These are phyloP conservation scores for Gracilaria domingensis DNA, from an alignment of 23 red algal genomes.

Conservation along the genomic window DNA sequence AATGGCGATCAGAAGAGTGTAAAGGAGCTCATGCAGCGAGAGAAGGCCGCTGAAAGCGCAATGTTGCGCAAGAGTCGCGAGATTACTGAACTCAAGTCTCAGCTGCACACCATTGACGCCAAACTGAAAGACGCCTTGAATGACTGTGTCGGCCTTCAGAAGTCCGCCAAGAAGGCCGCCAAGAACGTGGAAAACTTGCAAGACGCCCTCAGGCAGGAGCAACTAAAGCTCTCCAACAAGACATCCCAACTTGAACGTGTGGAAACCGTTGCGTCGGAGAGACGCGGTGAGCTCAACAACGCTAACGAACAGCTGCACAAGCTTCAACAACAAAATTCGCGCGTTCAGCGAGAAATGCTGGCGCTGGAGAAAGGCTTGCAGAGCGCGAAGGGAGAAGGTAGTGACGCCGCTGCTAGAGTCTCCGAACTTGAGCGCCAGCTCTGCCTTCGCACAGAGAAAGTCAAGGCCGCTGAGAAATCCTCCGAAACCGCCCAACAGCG, in stretches of 20 bases:
- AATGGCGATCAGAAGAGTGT: constrained; percentile 65
- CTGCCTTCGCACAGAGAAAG: constrained; percentile 55
- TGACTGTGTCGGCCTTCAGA: constrained; percentile 58
- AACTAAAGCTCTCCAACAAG: not conserved
- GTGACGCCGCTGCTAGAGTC: constrained; percentile 37
- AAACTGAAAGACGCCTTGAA: constrained; percentile 35
- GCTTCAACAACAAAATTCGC: constrained; percentile 22
- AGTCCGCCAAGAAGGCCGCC: constrained; percentile 14
- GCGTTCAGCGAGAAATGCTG: constrained; percentile 51
- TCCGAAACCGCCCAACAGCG: constrained; percentile 9
- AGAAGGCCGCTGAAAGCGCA: constrained; percentile 69
- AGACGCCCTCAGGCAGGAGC: constrained; percentile 36
- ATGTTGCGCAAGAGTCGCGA: constrained; percentile 62
- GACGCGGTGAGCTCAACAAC: not conserved
- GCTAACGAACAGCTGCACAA: constrained; percentile 7
- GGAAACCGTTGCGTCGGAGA: constrained; percentile 34
- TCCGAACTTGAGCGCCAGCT: constrained; percentile 50
- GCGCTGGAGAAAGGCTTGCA: constrained; percentile 54
- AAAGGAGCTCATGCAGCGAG: constrained; percentile 53
- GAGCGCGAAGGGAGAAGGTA: constrained; percentile 43
- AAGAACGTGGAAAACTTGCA: constrained; percentile 42
- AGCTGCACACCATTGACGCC: constrained; percentile 10
- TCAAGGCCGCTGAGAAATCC: constrained; percentile 40
- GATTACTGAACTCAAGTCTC: constrained; percentile 50
- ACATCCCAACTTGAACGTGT: constrained; percentile 5